Base-by-base conservation (phyloP, 345 rosid species). In the Eutrema japonicum region DNA sequence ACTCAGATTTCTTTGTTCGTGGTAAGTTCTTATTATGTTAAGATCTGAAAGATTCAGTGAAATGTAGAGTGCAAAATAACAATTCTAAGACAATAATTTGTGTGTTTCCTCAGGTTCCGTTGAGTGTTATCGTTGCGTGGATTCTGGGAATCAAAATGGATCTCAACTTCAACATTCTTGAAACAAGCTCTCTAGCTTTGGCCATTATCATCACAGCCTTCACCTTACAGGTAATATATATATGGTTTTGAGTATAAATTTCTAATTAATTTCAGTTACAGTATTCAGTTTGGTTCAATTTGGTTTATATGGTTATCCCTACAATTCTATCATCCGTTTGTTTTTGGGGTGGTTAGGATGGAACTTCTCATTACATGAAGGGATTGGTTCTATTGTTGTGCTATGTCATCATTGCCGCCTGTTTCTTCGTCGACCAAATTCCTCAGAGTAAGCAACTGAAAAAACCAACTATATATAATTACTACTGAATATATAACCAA, bases 291-390 rank as follows among this genome's bases (percentile, higher is more conserved):
- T 46, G 26, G 45, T 30, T 32, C 7, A 26, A 0, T 63, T 49
- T 30, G 8, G 7, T 56, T 18, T 0, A 6, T 11, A 27, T 52
- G 9, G 1, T 1, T 10, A 22, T 47, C n/a, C 12, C 29, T 11
- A 37, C 33, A 43, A 35, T 35, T 32, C 6, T 6, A 40, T 4
- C 26, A 5, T 54, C 30, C 7, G 14, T 61, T 11, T 8, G 11
- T 32, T 36, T 56, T 64, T 53, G 48, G 72, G 27, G 1, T 35
- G 45, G 37, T 63, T 32, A 94, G 97, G 98, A 91, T 80, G 97
- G 97, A 7, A 91, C 88, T 49, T 91, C 98, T 59, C 95, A 94
- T 76, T 91, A 94, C 87, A 51, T 93, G 84, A 93, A 93, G 78
- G 97, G 98, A 47, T 57, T 91, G 62, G 76, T 87, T 66, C 86